Evolutionary conservation across 2,329 filamentous ascomycete genomes (phyloP).

Genomic region (Cadophora sp.): DNA sequence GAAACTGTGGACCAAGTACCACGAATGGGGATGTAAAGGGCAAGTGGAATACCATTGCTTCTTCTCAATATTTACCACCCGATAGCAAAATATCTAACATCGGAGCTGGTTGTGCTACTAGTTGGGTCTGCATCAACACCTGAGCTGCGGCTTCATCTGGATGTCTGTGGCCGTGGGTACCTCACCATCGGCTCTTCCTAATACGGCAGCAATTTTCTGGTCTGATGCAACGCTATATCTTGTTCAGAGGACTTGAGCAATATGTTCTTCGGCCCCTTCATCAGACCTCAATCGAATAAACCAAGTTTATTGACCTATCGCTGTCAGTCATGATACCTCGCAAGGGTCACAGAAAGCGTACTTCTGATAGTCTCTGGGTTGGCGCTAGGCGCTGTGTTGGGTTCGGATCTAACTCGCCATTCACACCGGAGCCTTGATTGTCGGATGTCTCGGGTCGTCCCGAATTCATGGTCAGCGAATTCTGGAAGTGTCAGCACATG

Average conservation of each 20-base stretch:
- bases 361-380: constrained; percentile 76
- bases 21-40: constrained; percentile 73
- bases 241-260: background rate
- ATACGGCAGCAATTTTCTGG: background rate
- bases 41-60: constrained; percentile 70
- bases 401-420: constrained; percentile 15
- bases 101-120: constrained; percentile 90
- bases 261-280: background rate
- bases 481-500: constrained; percentile 43
- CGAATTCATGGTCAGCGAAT: constrained; percentile 37
- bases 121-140: constrained; percentile 68
- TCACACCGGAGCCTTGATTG: constrained; percentile 26
- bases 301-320: constrained; percentile 40
- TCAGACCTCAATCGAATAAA: constrained; percentile 38
- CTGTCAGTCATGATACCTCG: constrained; percentile 31
- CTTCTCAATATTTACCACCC: constrained; percentile 59
- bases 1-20: constrained; percentile 81
- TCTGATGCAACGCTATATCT: background rate
- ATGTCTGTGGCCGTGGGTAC: background rate
- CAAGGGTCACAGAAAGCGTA: constrained; percentile 47
- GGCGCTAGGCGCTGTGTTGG: constrained; percentile 62
- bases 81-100: constrained; percentile 63
- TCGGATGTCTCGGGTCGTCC: constrained; percentile 26
- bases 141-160: constrained; percentile 28
- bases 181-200: background rate